These are phyloP conservation scores for Aspergillus puulaauensis DNA, from an alignment of 2,329 filamentous ascomycete genomes.

Conservation along the genomic window DNA sequence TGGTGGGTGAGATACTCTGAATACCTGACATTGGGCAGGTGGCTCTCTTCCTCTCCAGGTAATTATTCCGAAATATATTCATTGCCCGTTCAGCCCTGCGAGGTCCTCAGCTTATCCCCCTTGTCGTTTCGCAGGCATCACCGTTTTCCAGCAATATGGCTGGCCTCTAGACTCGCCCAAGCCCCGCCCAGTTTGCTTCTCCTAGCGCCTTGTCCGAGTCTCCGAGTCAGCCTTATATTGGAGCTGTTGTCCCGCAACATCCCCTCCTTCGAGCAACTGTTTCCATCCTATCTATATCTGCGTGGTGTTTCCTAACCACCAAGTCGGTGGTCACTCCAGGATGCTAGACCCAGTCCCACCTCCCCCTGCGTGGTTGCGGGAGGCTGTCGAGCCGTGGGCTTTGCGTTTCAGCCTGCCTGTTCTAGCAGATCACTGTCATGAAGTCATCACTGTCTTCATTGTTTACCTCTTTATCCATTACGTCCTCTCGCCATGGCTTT, in stretches of 20 bases:
- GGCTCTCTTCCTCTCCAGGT: not conserved
- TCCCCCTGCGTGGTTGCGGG: conserved; percentile 53
- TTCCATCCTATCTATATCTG: not conserved
- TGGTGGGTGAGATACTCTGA: not conserved
- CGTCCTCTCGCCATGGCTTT: conserved; percentile 56
- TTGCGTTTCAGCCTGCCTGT: conserved; percentile 53
- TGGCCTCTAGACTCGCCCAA: conserved; percentile 8
- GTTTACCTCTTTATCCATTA: conserved; percentile 58
- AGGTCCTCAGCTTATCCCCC: not conserved
- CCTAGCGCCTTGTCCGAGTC: not conserved
- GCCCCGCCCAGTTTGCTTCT: conserved; percentile 5
- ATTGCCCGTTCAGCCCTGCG: not conserved
- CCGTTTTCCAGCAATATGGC: conserved; percentile 14
- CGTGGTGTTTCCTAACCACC: not conserved
- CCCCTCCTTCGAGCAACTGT: not conserved
- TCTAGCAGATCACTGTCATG: conserved; percentile 61
- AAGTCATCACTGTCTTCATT: conserved; percentile 56
- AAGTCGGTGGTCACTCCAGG: conserved; percentile 18
- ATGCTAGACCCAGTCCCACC: conserved; percentile 49
- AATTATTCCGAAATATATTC: not conserved
- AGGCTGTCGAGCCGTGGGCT: conserved; percentile 51
- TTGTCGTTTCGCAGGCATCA: conserved; percentile 8
- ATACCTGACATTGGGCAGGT: not conserved
- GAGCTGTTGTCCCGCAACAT: not conserved
- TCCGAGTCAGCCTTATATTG: conserved; percentile 7